Conservation (phyloP, 2,329 filamentous ascomycete species). For the Verticillium longisporum region DNA sequence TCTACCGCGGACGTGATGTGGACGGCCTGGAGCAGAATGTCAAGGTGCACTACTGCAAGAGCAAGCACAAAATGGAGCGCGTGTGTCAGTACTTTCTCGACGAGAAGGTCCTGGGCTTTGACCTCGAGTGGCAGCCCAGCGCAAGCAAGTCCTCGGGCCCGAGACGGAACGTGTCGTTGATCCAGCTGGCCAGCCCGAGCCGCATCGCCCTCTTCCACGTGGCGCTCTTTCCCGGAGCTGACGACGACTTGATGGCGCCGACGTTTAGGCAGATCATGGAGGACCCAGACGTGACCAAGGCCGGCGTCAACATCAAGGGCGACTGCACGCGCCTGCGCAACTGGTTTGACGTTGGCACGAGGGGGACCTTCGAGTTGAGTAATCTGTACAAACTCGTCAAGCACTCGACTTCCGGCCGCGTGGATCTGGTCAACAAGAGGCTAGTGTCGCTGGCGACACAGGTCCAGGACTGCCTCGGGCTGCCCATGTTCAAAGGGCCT, state of each 20-base stretch:
- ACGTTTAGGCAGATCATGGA: conserved; percentile 67
- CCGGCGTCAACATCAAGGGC: conserved; percentile 68
- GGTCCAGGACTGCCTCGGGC: conserved; percentile 61
- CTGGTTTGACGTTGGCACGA: conserved; percentile 56
- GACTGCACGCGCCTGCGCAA: conserved; percentile 63
- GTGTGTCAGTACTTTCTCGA: conserved; percentile 59
- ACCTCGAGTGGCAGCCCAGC: conserved; percentile 73
- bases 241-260: conserved; percentile 58
- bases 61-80: conserved; percentile 57
- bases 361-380: conserved; percentile 72
- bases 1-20: conserved; percentile 52
- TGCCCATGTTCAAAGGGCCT: conserved; percentile 69
- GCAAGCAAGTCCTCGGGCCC: conserved; percentile 39
- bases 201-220: conserved; percentile 79
- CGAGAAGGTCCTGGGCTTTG: conserved; percentile 74
- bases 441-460: conserved; percentile 62
- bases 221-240: conserved; percentile 48
- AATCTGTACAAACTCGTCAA: conserved; percentile 75
- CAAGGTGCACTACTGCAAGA: conserved; percentile 72
- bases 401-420: conserved; percentile 45
- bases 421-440: conserved; percentile 55
- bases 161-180: conserved; percentile 68
- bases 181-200: conserved; percentile 74
- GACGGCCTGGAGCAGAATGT: conserved; percentile 42
- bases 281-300: conserved; percentile 61